Base-by-base conservation (phyloP, 306 rosid genomes). In the Canavalia gladiata region DNA sequence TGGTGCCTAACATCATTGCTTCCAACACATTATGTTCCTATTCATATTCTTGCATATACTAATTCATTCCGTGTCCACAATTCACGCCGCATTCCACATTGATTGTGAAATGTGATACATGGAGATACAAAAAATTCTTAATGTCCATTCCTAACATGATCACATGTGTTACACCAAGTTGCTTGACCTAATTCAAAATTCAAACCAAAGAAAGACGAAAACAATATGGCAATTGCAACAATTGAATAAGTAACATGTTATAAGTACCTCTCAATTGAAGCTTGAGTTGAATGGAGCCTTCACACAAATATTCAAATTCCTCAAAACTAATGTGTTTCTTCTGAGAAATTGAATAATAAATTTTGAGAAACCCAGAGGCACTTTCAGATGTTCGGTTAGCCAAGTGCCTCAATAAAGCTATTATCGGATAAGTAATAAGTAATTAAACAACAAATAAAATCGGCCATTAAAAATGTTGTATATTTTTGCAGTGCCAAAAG, bases 331-430 rank as follows among this genome's bases (percentile, higher is more conserved):
- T 76, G 50, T 41, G 75, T 37, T 59, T 1, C 45, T 57, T 25
- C 0, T 41, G 43, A 62, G 50, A 18, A 18, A 76, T 41, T 50
- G 54, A 13, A 65, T 41, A 42, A 8, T 41, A 35, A 49, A 12
- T 35, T 78, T 49, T 52, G 54, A 18, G 70, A 63, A 77, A 51
- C 62, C 79, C 45, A 42, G 12, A 70, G 0, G 18, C 57, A 37
- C 41, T 50, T 25, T 60, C 28, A n/a, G 43, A 69, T 54, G 69
- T 62, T 39, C 0, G 68, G 79, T 76, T 83, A 51, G 79, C 52
- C 60, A 39, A 82, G 9, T 62, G 86, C 39, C 70, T 68, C 43
- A 62, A 51, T 37, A 33, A 51, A 12, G 10, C 59, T 77, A 77
- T 77, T 83, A 29, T 71, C 62, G 63, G 79, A 37, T 71, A 51